These are phyloP conservation scores for Xylariomycetidae sp. DNA, from an alignment of 2,329 filamentous ascomycete species.

Conservation along the genomic window DNA sequence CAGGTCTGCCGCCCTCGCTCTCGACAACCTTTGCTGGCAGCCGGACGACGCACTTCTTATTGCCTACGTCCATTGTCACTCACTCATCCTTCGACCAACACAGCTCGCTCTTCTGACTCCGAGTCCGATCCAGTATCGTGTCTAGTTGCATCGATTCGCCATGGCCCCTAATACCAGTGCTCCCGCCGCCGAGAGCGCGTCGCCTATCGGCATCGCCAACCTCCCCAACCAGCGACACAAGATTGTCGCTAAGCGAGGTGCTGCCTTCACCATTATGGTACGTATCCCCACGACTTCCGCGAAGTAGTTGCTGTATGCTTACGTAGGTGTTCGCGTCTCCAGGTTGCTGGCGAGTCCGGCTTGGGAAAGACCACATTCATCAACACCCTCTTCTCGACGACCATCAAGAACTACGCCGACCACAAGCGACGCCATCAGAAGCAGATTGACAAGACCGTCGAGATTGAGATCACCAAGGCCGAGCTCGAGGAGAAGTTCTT, in stretches of 20 bases:
- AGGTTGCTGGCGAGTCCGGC: slow-evolving; percentile 98
- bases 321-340: slow-evolving; percentile 8
- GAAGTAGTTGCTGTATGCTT: no score
- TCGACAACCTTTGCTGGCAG: slow-evolving; percentile 4
- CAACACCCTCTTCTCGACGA: slow-evolving; percentile 99
- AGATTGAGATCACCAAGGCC: slow-evolving; percentile 99
- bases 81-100: slow-evolving; percentile 3
- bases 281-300: slow-evolving; percentile 19
- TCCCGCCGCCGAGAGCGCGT: slow-evolving; percentile 25
- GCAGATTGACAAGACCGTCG: slow-evolving; percentile 99
- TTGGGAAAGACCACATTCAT: slow-evolving; percentile 99
- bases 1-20: no score
- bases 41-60: slow-evolving; percentile 1
- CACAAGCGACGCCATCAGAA: slow-evolving; percentile 99
- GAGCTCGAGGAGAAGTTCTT: slow-evolving; percentile 99
- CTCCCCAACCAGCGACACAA: slow-evolving; percentile 69
- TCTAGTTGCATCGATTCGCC: slow-evolving; percentile 21
- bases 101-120: slow-evolving; percentile 9
- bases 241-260: slow-evolving; percentile 78
- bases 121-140: no score
- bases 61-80: slow-evolving; percentile 3
- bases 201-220: slow-evolving; percentile 63
- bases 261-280: slow-evolving; percentile 99
- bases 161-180: slow-evolving; percentile 50
- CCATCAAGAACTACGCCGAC: slow-evolving; percentile 99